Base-by-base conservation (phyloP, 1,139 yeast species). In the Kodamaea suecica region DNA sequence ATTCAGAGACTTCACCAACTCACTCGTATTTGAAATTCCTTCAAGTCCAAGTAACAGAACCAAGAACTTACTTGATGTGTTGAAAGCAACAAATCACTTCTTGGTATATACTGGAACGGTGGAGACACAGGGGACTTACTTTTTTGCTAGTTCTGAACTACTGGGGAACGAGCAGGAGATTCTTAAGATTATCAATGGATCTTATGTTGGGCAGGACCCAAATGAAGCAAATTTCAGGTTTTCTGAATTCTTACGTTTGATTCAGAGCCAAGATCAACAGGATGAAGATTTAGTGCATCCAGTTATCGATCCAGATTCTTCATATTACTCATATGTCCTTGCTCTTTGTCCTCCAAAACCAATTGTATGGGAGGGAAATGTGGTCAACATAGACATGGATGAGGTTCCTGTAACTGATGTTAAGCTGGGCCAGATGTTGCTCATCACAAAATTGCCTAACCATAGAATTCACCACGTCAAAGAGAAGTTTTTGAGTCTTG, bases 281-380 rank as follows among this genome's bases (percentile, higher is more conserved):
- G 44, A 39, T 8, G 41, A 35, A 38, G 30, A 27, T 10, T 39
- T 31, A 49, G 47, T 27, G 10, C 26, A 12, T 10, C 26, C 26
- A 7, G 21, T 27, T 5, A 20, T 30, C 6, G 36, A 36, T n/a
- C 35, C 34, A 5, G 58, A 58, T 28, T 48, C 59, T 0, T 60
- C 60, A 20, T 72, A 66, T 14, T 57, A 63, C 36, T 80, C 86
- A 0, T 87, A 87, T 47, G 73, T 88, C 11, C 52, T 90, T 23
- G 82, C 90, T 0, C 62, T 88, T 15, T 80, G 86, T 49, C 92
- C 95, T 2, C 75, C 82, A 10, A 86, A 85, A 49, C 95, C 97
- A 0, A 74, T 90, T 53, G 78, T 85, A 19, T 90, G 97, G 97
- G 92, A 85, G 44, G 97, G 97, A 2, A 72, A 75, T 16, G 80